Evolutionary conservation across 2,329 filamentous ascomycete genomes (phyloP).

Genomic region (Colletotrichum navitas): DNA sequence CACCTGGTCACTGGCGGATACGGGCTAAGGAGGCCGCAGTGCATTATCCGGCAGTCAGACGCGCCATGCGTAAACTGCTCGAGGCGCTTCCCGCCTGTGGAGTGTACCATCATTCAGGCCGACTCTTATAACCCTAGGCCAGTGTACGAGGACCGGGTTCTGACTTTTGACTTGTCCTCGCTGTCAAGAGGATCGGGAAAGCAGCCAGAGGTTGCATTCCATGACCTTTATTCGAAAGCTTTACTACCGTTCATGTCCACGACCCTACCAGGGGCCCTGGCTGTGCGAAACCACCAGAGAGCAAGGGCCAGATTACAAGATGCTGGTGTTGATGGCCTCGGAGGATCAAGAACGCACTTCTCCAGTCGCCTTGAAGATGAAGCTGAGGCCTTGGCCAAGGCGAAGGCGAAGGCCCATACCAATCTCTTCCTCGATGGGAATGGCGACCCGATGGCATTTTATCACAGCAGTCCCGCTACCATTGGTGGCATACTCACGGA

Average conservation of each 20-base stretch:
- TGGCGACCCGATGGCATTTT: conserved; percentile 44
- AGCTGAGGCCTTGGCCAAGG: neutral
- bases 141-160: conserved; percentile 34
- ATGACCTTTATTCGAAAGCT: neutral
- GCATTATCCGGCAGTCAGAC: conserved; percentile 37
- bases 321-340: neutral
- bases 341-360: neutral
- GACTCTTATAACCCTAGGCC: conserved; percentile 20
- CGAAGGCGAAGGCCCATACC: neutral
- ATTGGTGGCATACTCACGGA: conserved; percentile 45
- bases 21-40: conserved; percentile 29
- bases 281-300: neutral
- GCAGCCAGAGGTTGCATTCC: neutral
- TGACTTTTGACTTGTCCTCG: conserved; percentile 35
- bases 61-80: conserved; percentile 41
- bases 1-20: neutral
- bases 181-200: conserved; percentile 20
- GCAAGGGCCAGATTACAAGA: neutral
- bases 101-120: conserved; percentile 38
- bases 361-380: neutral
- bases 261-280: neutral
- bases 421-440: conserved; percentile 43
- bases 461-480: conserved; percentile 36
- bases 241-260: neutral
- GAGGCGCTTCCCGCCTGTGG: conserved; percentile 41